A percentile compares a stretch with the other conserved stretches of the same genome.
phyloP scores from a whole-genome alignment of 2,329 filamentous ascomycete genomes.

The Arachnomyces sp. region DNA sequence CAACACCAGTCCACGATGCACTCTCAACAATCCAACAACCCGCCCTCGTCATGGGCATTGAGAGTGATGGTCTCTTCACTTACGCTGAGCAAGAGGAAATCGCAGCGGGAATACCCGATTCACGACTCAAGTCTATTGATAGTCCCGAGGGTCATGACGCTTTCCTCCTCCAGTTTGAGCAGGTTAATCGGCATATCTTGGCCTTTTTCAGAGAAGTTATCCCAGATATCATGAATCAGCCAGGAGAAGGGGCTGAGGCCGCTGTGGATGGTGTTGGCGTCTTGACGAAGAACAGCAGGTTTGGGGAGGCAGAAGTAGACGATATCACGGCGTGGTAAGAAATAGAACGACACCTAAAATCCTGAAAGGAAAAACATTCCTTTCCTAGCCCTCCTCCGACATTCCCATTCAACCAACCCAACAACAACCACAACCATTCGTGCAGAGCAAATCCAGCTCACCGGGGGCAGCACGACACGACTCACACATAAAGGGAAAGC shows the following conservation, averaged over 20 bases:
- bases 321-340: constrained; percentile 88
- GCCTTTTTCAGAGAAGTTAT: constrained; percentile 74
- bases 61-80: constrained; percentile 91
- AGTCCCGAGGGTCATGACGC: constrained; percentile 94
- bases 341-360: no score
- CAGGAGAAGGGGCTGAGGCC: constrained; percentile 39
- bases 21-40: constrained; percentile 79
- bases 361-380: no score
- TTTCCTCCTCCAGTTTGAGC: constrained; percentile 92
- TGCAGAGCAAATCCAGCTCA: no score
- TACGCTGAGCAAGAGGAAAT: constrained; percentile 95
- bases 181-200: constrained; percentile 83
- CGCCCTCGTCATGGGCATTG: constrained; percentile 82
- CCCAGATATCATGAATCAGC: constrained; percentile 75
- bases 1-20: constrained; percentile 57
- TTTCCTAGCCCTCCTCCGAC: no score
- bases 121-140: constrained; percentile 76
- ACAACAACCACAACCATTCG: no score
- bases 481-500: no score
- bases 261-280: constrained; percentile 50
- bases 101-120: constrained; percentile 68
- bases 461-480: no score
- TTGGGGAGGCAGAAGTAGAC: constrained; percentile 91
- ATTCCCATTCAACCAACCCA: no score
- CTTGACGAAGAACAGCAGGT: constrained; percentile 78